Evolutionary conservation across 371 early-diverging fungal genomes (phyloP).

Genomic region (Mortierella sp.): DNA sequence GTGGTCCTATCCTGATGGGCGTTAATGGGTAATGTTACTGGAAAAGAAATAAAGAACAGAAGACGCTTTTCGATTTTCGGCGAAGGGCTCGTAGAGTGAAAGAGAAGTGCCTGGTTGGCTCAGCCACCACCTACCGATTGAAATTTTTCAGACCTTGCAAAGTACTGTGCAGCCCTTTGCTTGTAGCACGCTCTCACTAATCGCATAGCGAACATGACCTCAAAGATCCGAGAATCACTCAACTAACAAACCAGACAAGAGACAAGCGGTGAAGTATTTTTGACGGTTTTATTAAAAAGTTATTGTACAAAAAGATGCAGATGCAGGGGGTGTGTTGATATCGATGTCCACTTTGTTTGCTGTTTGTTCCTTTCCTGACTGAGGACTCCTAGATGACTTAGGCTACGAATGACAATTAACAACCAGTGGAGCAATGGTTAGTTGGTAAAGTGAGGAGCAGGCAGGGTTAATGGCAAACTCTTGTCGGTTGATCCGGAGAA

Average conservation of each 20-base stretch:
- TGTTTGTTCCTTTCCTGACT: background rate
- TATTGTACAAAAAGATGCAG: slow-evolving; percentile 38
- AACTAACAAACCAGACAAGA: background rate
- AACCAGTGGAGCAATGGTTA: background rate
- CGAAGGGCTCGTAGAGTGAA: no score
- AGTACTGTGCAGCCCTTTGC: no score
- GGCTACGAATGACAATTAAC: background rate
- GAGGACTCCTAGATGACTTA: background rate
- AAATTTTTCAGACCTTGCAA: background rate
- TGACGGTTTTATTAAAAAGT: slow-evolving; percentile 9
- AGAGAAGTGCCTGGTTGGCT: background rate
- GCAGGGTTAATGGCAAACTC: background rate
- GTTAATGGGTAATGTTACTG: background rate
- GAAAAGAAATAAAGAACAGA: background rate
- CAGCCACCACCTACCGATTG: slow-evolving; percentile 17
- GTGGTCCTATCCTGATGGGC: background rate
- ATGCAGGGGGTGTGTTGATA: slow-evolving; percentile 30
- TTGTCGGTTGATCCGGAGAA: background rate
- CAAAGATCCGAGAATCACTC: background rate
- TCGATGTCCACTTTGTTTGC: slow-evolving; percentile 15
- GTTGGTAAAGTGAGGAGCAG: background rate
- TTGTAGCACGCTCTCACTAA: background rate
- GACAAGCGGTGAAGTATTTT: background rate
- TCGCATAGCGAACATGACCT: background rate
- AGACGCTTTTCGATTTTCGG: no score